Conservation (phyloP, 2,329 filamentous ascomycete genomes). For the Pseudogymnoascus sp. region DNA sequence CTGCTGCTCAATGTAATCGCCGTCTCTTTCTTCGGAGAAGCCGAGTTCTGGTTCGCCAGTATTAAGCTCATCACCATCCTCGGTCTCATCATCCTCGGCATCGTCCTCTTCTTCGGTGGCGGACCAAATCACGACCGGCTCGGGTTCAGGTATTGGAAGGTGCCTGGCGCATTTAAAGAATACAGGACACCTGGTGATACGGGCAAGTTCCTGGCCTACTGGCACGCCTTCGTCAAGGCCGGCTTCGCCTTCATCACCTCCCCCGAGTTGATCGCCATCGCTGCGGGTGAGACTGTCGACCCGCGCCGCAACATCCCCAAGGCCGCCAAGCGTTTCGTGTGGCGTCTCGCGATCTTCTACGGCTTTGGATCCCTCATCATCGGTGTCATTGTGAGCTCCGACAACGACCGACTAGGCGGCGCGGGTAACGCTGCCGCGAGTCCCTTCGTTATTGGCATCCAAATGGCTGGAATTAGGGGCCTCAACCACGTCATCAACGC, state of each 20-base stretch:
- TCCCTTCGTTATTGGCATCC: constrained; percentile 49
- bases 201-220: constrained; percentile 50
- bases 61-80: constrained; percentile 53
- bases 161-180: constrained; percentile 29
- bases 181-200: constrained; percentile 37
- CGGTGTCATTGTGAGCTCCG: constrained; percentile 52
- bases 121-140: constrained; percentile 41
- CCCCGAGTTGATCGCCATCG: constrained; percentile 51
- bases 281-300: constrained; percentile 56
- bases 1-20: constrained; percentile 49
- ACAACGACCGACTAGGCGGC: constrained; percentile 48
- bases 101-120: constrained; percentile 50
- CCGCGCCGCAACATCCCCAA: constrained; percentile 59
- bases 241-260: constrained; percentile 50
- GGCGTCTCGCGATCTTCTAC: constrained; percentile 54
- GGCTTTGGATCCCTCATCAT: constrained; percentile 50
- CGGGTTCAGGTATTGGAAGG: constrained; percentile 42
- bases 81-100: constrained; percentile 46
- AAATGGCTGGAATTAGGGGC: constrained; percentile 52
- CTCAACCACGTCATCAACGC: constrained; percentile 62
- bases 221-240: constrained; percentile 39
- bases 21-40: constrained; percentile 50
- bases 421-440: constrained; percentile 40
- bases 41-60: constrained; percentile 53
- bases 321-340: constrained; percentile 51